A percentile compares a stretch with the other conserved stretches of the same genome.
These are phyloP conservation scores for Allium sativum DNA, from an alignment of 106 monocot species.

Conservation along the genomic window DNA sequence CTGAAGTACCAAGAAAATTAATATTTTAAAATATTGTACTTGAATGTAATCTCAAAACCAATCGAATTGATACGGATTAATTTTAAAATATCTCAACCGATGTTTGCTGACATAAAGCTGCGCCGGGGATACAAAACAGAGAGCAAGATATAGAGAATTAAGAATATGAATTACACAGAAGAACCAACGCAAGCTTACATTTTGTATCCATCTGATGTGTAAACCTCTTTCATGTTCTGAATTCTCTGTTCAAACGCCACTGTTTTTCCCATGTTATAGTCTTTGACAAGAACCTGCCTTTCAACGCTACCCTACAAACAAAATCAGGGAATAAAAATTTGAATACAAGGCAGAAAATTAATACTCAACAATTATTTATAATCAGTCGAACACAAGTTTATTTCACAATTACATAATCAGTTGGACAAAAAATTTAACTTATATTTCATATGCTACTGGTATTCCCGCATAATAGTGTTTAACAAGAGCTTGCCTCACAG, in stretches of 20 bases:
- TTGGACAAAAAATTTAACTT: slow-evolving; percentile 17
- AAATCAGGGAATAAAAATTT: not conserved
- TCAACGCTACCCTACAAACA: slow-evolving; percentile 59
- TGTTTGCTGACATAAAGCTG: no score
- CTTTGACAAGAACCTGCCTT: slow-evolving; percentile 78
- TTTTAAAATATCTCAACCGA: no score
- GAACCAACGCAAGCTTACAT: slow-evolving; percentile 40
- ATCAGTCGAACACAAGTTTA: no score
- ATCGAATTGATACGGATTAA: no score
- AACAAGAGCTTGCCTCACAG: slow-evolving; percentile 88
- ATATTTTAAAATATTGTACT: no score
- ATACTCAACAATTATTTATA: no score
- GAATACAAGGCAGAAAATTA: no score
- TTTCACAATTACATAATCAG: no score
- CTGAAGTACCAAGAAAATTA: no score
- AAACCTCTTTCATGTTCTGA: slow-evolving; percentile 85
- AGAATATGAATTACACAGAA: not conserved
- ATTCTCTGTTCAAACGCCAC: slow-evolving; percentile 84
- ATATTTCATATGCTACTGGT: slow-evolving; percentile 73
- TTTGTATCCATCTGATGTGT: slow-evolving; percentile 91
- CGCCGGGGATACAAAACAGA: no score
- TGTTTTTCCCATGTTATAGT: slow-evolving; percentile 68
- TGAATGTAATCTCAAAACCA: no score
- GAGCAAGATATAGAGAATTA: no score
- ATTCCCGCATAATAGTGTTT: slow-evolving; percentile 67